These are phyloP conservation scores for Spathaspora sp. DNA, from an alignment of 1,139 yeast genomes.

Conservation along the genomic window DNA sequence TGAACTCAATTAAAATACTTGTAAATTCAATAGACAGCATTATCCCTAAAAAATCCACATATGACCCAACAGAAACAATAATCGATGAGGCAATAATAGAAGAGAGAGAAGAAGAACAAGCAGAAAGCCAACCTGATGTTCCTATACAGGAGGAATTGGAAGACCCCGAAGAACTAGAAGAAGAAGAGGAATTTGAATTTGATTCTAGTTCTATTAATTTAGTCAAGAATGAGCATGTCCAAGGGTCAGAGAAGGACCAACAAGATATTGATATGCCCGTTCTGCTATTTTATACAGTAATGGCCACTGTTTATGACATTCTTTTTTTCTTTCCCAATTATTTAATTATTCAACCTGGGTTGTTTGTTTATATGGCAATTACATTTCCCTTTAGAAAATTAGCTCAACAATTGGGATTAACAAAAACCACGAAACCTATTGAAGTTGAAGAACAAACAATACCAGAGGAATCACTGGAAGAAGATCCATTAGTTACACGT, in stretches of 20 bases:
- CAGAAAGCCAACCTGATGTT: slow-evolving; percentile 5
- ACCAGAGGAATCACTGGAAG: slow-evolving; percentile 6
- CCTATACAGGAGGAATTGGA: background rate
- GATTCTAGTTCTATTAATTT: slow-evolving; percentile 1
- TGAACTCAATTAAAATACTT: slow-evolving; percentile 41
- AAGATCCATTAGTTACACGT: slow-evolving; percentile 13
- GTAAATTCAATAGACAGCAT: slow-evolving; percentile 37
- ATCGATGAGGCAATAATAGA: slow-evolving; percentile 8
- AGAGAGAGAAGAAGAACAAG: slow-evolving; percentile 17
- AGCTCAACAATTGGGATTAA: slow-evolving; percentile 9
- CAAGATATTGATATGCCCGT: background rate
- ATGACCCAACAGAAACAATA: slow-evolving; percentile 7
- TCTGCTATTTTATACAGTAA: slow-evolving; percentile 2
- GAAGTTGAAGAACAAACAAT: slow-evolving; percentile 1
- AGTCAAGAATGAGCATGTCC: background rate
- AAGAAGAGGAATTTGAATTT: background rate
- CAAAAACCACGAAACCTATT: slow-evolving; percentile 2
- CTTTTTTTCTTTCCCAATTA: slow-evolving; percentile 22
- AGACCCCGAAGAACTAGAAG: too few species aligned
- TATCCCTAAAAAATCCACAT: slow-evolving; percentile 20
- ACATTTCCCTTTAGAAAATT: slow-evolving; percentile 20
- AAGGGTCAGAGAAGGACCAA: background rate
- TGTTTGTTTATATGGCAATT: slow-evolving; percentile 19
- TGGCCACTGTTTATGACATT: slow-evolving; percentile 8
- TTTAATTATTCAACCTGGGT: slow-evolving; percentile 21